Evolutionary conservation across 805 yeast species (phyloP), one percentile per base, ranked within the genome.

Genomic region (Ogataea siamensis): DNA sequence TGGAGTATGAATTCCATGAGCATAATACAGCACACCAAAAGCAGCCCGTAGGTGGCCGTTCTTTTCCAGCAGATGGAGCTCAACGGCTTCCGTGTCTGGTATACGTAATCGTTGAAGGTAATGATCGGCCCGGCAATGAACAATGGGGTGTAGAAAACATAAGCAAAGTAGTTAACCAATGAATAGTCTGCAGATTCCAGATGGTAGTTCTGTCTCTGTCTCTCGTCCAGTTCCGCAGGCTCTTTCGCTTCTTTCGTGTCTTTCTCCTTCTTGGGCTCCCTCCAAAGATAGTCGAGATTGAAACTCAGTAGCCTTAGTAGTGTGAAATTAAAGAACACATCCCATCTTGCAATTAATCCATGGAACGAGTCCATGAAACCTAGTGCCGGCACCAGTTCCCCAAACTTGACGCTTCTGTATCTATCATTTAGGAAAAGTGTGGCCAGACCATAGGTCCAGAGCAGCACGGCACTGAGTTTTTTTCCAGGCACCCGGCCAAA

Each of bases 81-180:
- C 12, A 83, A 63, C 12, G 77, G 70, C 46, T 73, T 68, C 24
- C 66, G 63, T 3, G 81, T 68, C 64, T 93, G 99, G 50, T 81
- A 80, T 28, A 84, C 60, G 59, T 80, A 93, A 60, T 93, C 99
- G 63, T 93, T 93, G 68, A 85, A 93, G 0, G 98, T 85, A 28
- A 93, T 57, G 12, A 93, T 79, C 16, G 99, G 99, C 1, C 99
- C 99, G 2, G 96, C 97, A 50, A 93, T 80, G 62, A 85, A 86
- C 32, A 93, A 65, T 3, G 99, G 99, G 0, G 96, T 76, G 54
- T 93, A 93, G 5, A 83, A 64, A 22, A 86, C 58, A 56, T 88
- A 93, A 0, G 95, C 80, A 28, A 87, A 43, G 57, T 83, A 87
- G 55, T 86, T 84, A 28, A 60, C 35, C n/a, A 78, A 50, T 21